Evolutionary conservation across 345 rosid species (phyloP).

Genomic region (Eucalyptus sideroxylon): DNA sequence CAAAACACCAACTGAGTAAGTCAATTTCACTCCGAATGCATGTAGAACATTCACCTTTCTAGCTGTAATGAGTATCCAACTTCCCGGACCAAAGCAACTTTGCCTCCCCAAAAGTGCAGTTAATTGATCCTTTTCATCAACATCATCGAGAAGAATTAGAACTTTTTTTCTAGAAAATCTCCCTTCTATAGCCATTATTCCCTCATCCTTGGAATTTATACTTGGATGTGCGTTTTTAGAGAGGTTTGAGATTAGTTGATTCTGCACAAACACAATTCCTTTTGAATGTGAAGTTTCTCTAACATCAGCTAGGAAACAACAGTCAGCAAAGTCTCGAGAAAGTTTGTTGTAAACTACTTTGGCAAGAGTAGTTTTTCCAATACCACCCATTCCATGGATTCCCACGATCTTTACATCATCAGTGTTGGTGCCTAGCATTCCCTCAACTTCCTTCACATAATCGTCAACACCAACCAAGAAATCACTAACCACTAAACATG

Average conservation of each 20-base stretch:
- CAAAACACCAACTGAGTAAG: background rate
- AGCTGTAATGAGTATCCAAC: background rate
- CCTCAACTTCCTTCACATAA: background rate
- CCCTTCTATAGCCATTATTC: background rate
- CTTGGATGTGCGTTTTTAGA: background rate
- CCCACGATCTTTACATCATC: background rate
- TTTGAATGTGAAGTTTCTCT: background rate
- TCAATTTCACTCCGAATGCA: background rate
- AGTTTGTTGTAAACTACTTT: background rate
- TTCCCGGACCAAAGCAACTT: background rate
- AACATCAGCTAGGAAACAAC: background rate
- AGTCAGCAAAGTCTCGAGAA: background rate
- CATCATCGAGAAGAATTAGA: background rate
- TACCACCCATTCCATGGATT: background rate
- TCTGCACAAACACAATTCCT: background rate
- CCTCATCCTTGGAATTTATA: background rate
- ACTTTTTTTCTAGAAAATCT: background rate
- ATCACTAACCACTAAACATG: background rate
- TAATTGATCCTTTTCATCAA: background rate
- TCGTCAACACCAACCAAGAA: background rate
- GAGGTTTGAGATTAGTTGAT: background rate
- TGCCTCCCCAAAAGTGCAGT: background rate
- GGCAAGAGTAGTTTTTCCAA: background rate
- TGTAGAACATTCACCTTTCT: background rate
- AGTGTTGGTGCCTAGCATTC: background rate